Percentiles rank a stretch among this genome's conserved stretches.
phyloP scores from a whole-genome alignment of 108 stramenopile genomes.

The Phaeodactylum tricornutum region DNA sequence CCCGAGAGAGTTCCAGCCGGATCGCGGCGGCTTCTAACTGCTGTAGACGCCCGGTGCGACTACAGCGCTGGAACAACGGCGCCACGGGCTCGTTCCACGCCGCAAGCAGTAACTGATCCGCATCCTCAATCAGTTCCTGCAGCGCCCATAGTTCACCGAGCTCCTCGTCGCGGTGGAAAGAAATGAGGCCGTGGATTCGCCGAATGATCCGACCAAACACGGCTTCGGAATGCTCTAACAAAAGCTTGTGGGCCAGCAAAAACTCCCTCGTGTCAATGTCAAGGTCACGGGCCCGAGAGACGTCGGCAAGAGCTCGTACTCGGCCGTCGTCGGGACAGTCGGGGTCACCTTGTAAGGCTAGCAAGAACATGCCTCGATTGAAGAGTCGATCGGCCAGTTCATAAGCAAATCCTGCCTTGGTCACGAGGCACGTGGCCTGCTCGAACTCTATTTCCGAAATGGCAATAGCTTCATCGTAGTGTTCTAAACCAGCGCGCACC shows the following conservation, averaged over 20 bases:
- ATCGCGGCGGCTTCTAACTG: constrained; percentile 40
- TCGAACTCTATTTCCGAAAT: constrained; percentile 35
- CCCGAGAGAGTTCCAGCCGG: constrained; percentile 13
- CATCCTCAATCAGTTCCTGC: constrained; percentile 27
- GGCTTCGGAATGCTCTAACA: constrained; percentile 22
- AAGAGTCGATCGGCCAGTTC: constrained; percentile 51
- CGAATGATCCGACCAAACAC: constrained; percentile 33
- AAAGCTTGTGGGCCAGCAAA: constrained; percentile 21
- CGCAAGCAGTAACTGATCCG: constrained; percentile 20
- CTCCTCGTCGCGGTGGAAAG: constrained; percentile 18
- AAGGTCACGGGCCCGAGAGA: constrained; percentile 11
- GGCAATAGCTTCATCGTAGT: constrained; percentile 23
- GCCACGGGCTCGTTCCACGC: constrained; percentile 14
- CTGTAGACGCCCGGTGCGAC: constrained; percentile 36
- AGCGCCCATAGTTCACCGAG: constrained; percentile 34
- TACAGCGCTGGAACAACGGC: constrained; percentile 28
- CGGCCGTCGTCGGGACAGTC: constrained; percentile 12
- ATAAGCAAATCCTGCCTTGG: constrained; percentile 29
- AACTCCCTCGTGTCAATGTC: constrained; percentile 36
- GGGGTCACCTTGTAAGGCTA: constrained; percentile 18
- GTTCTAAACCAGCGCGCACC: neutral
- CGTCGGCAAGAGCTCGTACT: constrained; percentile 6
- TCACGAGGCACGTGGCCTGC: constrained; percentile 8
- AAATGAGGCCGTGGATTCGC: constrained; percentile 29
- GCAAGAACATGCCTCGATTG: constrained; percentile 51